phyloP scores from a whole-genome alignment of 192 early-diverging fungal species.

The Diversispora eburnea region DNA sequence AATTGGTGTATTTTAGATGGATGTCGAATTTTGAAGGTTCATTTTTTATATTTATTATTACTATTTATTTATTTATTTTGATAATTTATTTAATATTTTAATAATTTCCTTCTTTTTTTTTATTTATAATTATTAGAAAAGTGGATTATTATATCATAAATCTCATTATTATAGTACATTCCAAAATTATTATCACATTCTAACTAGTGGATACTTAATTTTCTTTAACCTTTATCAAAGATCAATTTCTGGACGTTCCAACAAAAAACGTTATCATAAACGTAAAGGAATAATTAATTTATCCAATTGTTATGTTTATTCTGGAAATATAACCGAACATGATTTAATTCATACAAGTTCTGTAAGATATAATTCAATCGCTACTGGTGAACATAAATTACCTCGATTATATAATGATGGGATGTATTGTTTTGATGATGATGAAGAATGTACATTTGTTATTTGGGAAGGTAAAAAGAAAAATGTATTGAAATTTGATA shows the following conservation, averaged over 20 bases:
- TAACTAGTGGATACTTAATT: constrained; percentile 35
- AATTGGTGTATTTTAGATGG: constrained; percentile 43
- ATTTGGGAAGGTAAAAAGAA: constrained; percentile 36
- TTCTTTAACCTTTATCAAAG: constrained; percentile 33
- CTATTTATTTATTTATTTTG: too few relatives aligned
- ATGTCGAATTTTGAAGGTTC: constrained; percentile 36
- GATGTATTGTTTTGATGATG: constrained; percentile 36
- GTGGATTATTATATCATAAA: constrained; percentile 38
- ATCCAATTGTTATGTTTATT: constrained; percentile 41
- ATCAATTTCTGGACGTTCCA: constrained; percentile 25
- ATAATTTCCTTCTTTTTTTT: background rate
- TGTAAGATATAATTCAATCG: constrained; percentile 23
- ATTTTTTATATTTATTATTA: background rate
- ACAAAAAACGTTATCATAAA: constrained; percentile 27
- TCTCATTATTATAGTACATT: constrained; percentile 30
- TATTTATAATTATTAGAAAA: constrained; percentile 26
- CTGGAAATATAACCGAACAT: constrained; percentile 35
- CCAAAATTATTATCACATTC: constrained; percentile 35
- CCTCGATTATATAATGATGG: constrained; percentile 37
- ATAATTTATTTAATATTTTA: background rate
- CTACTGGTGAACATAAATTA: background rate
- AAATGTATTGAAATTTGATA: constrained; percentile 32
- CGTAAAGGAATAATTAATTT: constrained; percentile 29
- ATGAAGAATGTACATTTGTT: constrained; percentile 41
- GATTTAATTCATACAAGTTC: constrained; percentile 35